Conservation (phyloP, 495 filamentous ascomycete genomes). For the Pseudomonodictys pantanalensis region DNA sequence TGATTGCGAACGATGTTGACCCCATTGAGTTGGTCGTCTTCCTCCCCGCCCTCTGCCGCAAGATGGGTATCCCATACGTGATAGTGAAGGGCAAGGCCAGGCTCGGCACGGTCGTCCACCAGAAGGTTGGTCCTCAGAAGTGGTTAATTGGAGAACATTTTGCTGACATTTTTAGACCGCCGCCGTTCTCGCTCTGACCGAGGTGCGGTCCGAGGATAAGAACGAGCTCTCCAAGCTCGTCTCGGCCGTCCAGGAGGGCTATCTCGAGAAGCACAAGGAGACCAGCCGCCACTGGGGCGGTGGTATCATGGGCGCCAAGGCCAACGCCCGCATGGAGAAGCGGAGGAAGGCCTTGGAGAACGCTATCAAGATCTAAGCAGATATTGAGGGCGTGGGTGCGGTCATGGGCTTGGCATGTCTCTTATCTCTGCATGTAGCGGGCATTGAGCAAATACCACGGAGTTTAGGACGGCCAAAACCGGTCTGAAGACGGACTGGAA, state of each 20-base stretch:
- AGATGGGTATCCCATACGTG: slow-evolving; percentile 99
- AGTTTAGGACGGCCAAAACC: slow-evolving; percentile 27
- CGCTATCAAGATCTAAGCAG: slow-evolving; percentile 89
- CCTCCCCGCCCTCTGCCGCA: slow-evolving; percentile 97
- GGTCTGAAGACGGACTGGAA: slow-evolving; percentile 18
- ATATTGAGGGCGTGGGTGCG: slow-evolving; percentile 3
- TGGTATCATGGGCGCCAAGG: slow-evolving; percentile 99
- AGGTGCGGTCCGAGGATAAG: slow-evolving; percentile 97
- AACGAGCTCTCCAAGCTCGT: slow-evolving; percentile 93
- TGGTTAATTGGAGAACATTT: background rate
- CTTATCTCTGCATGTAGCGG: slow-evolving; percentile 27
- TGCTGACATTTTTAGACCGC: slow-evolving; percentile 63
- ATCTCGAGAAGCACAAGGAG: slow-evolving; percentile 93
- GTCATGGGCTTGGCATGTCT: slow-evolving; percentile 27
- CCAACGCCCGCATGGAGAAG: slow-evolving; percentile 88
- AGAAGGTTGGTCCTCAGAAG: slow-evolving; percentile 67
- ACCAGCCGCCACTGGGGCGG: slow-evolving; percentile 94
- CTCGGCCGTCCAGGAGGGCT: slow-evolving; percentile 95
- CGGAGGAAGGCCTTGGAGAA: slow-evolving; percentile 89
- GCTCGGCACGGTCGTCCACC: slow-evolving; percentile 98
- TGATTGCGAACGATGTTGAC: slow-evolving; percentile 99
- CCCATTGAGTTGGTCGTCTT: slow-evolving; percentile 99
- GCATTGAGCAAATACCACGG: slow-evolving; percentile 27
- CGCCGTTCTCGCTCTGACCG: slow-evolving; percentile 91
- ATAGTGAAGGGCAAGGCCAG: slow-evolving; percentile 99